phyloP scores from a whole-genome alignment of 495 filamentous ascomycete species.

The Penicillium silybi region DNA sequence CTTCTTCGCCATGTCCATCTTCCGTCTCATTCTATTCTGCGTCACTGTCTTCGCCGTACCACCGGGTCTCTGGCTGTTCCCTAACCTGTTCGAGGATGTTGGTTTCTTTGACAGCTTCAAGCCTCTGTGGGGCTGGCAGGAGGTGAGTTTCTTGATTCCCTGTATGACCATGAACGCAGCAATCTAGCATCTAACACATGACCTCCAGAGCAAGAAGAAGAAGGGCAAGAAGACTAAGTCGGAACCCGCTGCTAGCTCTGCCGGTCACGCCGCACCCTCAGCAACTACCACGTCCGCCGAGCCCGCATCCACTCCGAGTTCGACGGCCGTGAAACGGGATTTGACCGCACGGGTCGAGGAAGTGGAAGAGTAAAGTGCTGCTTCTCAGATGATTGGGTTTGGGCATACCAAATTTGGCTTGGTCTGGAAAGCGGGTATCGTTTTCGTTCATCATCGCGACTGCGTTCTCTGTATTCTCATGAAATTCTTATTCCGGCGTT shows the following conservation, averaged over 20 bases:
- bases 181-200: constrained; percentile 11
- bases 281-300: constrained; percentile 58
- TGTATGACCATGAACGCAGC: not conserved
- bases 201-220: constrained; percentile 39
- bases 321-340: constrained; percentile 43
- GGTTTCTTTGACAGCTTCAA: constrained; percentile 97
- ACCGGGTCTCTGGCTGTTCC: constrained; percentile 95
- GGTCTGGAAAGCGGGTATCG: not conserved
- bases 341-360: constrained; percentile 64
- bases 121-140: constrained; percentile 97
- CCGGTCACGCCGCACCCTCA: constrained; percentile 47
- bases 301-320: constrained; percentile 42
- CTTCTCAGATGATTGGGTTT: not conserved
- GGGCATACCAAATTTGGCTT: not conserved
- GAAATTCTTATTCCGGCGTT: not conserved
- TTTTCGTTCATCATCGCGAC: not conserved
- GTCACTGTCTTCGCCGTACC: constrained; percentile 80
- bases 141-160: constrained; percentile 52
- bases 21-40: constrained; percentile 92
- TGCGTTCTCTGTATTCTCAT: not conserved
- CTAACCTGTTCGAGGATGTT: constrained; percentile 97
- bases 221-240: constrained; percentile 64
- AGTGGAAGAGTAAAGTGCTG: constrained; percentile 52
- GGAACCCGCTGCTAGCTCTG: constrained; percentile 18
- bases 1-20: constrained; percentile 97